These are phyloP conservation scores for Colletotrichum sp. DNA, from an alignment of 2,329 filamentous ascomycete species.

Conservation along the genomic window DNA sequence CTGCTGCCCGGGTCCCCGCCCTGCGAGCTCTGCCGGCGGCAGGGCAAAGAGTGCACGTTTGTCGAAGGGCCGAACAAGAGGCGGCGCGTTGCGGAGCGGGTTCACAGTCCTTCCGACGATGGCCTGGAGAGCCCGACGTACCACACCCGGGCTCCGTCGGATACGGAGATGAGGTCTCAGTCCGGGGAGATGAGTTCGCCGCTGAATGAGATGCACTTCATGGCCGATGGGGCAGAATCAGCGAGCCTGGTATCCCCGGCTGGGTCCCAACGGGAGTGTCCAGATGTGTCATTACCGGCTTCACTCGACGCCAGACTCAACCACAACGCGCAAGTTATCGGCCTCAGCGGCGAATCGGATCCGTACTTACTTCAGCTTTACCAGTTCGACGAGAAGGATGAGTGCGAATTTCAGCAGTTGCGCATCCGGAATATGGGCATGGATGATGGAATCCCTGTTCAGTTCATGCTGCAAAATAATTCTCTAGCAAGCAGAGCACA, in stretches of 20 bases:
- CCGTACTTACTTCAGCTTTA: slow-evolving; percentile 5
- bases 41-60: slow-evolving; percentile 10
- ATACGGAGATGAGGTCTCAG: not conserved
- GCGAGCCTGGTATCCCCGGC: not conserved
- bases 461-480: slow-evolving; percentile 13
- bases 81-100: not conserved
- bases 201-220: not conserved
- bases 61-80: slow-evolving; percentile 8
- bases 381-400: slow-evolving; percentile 1
- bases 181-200: not conserved
- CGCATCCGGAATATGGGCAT: slow-evolving; percentile 5
- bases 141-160: not conserved
- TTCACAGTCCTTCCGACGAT: not conserved
- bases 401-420: slow-evolving; percentile 8
- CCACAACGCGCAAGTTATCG: slow-evolving; percentile 9
- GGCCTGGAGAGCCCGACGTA: not conserved
- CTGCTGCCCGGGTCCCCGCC: not conserved
- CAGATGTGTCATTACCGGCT: not conserved
- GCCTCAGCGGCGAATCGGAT: slow-evolving; percentile 11
- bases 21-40: slow-evolving; percentile 3
- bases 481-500: slow-evolving; percentile 4
- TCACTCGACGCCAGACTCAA: not conserved
- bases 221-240: not conserved
- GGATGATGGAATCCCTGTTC: not conserved
- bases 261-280: not conserved